Conservation (phyloP, 1,284 basidiomycete genomes). For the Cerrena zonata region DNA sequence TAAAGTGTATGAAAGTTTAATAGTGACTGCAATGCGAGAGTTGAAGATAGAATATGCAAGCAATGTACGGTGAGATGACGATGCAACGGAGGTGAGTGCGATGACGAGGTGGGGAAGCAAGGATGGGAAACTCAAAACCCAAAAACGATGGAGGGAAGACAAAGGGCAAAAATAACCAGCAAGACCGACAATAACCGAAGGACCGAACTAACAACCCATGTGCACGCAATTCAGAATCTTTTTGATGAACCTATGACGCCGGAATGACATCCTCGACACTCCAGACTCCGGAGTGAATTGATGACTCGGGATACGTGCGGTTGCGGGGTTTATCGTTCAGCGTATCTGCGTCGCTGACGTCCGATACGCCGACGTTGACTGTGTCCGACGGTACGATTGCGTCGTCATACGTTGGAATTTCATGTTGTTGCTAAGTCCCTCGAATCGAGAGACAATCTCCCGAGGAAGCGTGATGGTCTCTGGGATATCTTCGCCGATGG, state of each 20-base stretch:
- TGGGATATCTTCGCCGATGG: constrained; percentile 56
- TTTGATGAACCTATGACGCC: not conserved
- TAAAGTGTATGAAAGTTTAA: too few relatives aligned
- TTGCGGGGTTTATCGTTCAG: too few relatives aligned
- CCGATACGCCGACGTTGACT: not conserved
- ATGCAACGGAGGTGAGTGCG: not conserved
- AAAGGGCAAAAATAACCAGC: not conserved
- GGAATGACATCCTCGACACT: not conserved
- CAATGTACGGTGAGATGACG: not conserved
- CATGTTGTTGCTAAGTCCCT: constrained; percentile 21
- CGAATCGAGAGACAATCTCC: constrained; percentile 48
- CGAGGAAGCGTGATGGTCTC: constrained; percentile 59
- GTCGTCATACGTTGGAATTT: not conserved
- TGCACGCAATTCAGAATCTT: too few relatives aligned
- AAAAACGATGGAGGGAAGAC: too few relatives aligned
- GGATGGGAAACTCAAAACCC: not conserved
- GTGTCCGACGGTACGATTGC: not conserved
- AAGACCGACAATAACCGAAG: not conserved
- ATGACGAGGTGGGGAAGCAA: not conserved
- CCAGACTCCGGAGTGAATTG: too few relatives aligned
- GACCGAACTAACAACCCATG: not conserved
- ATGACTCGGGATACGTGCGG: too few relatives aligned
- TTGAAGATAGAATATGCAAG: not conserved
- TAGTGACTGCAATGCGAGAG: not conserved
- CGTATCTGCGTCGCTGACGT: not conserved